These are phyloP conservation scores for Triadica sebifera DNA, from an alignment of 345 rosid species.

Conservation along the genomic window DNA sequence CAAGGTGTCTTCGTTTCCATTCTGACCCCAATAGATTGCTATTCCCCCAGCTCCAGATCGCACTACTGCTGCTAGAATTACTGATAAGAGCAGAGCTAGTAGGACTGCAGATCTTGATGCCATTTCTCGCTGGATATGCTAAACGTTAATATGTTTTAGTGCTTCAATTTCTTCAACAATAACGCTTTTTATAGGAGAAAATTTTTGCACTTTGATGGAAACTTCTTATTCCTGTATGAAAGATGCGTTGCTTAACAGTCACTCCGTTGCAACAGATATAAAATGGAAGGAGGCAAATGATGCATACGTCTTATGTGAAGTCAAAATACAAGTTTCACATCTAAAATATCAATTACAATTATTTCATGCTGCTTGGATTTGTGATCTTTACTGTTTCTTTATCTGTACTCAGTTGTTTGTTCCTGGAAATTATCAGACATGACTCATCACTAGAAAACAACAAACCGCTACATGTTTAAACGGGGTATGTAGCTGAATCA, in stretches of 20 bases:
- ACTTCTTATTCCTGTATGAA: background rate
- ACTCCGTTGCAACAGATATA: background rate
- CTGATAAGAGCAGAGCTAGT: slow-evolving; percentile 3
- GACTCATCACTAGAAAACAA: background rate
- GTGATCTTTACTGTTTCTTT: background rate
- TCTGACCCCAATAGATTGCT: slow-evolving; percentile 20
- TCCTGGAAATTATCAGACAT: background rate
- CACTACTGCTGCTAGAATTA: background rate
- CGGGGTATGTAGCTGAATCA: background rate
- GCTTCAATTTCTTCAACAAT: background rate
- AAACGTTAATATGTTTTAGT: background rate
- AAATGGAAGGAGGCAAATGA: too few species aligned
- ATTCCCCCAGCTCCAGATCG: slow-evolving; percentile 6
- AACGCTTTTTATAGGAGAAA: background rate
- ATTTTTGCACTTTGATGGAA: background rate
- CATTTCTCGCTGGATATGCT: background rate
- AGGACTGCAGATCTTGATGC: slow-evolving; percentile 9
- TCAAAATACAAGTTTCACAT: background rate
- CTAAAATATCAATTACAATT: background rate
- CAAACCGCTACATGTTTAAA: too few species aligned
- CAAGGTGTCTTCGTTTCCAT: slow-evolving; percentile 18
- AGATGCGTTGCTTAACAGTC: background rate
- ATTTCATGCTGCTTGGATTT: background rate
- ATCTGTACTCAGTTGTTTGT: background rate
- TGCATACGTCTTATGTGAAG: background rate